Conservation (phyloP, 1,284 basidiomycete genomes). For the Ustilago trichophora region DNA sequence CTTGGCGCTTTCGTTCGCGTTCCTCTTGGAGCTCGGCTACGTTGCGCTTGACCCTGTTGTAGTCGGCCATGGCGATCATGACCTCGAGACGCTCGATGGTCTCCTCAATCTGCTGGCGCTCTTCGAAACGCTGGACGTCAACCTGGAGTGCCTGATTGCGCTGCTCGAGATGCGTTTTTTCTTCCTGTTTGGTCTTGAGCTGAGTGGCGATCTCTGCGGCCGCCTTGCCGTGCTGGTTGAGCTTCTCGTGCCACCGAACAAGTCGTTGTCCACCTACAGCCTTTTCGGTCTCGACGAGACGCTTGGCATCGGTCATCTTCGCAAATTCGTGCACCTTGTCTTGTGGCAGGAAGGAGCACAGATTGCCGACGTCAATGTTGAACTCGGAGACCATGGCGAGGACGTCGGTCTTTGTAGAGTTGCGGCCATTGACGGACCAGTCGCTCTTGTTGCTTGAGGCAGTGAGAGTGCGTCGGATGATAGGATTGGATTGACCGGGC, state of each 20-base stretch:
- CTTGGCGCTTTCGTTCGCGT: slow-evolving; percentile 23
- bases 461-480: slow-evolving; percentile 51
- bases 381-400: slow-evolving; percentile 76
- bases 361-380: slow-evolving; percentile 90
- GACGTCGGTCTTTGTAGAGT: slow-evolving; percentile 76
- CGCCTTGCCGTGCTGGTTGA: slow-evolving; percentile 49
- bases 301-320: slow-evolving; percentile 81
- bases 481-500: slow-evolving; percentile 68
- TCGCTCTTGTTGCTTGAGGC: slow-evolving; percentile 55
- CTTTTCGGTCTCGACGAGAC: slow-evolving; percentile 87
- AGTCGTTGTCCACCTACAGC: slow-evolving; percentile 86
- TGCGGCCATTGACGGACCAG: slow-evolving; percentile 65
- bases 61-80: slow-evolving; percentile 56
- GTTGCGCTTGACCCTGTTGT: slow-evolving; percentile 41
- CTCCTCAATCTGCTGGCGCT: slow-evolving; percentile 57
- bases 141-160: slow-evolving; percentile 60
- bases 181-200: slow-evolving; percentile 44
- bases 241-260: slow-evolving; percentile 78
- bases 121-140: slow-evolving; percentile 62
- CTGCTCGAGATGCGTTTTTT: slow-evolving; percentile 56
- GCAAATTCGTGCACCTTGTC: slow-evolving; percentile 96
- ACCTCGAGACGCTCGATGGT: slow-evolving; percentile 51
- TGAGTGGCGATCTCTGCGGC: slow-evolving; percentile 29
- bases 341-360: slow-evolving; percentile 96
- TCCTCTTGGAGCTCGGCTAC: slow-evolving; percentile 34